Evolutionary conservation across 2,329 filamentous ascomycete genomes (phyloP).

Genomic region (Phialophora verrucosa): DNA sequence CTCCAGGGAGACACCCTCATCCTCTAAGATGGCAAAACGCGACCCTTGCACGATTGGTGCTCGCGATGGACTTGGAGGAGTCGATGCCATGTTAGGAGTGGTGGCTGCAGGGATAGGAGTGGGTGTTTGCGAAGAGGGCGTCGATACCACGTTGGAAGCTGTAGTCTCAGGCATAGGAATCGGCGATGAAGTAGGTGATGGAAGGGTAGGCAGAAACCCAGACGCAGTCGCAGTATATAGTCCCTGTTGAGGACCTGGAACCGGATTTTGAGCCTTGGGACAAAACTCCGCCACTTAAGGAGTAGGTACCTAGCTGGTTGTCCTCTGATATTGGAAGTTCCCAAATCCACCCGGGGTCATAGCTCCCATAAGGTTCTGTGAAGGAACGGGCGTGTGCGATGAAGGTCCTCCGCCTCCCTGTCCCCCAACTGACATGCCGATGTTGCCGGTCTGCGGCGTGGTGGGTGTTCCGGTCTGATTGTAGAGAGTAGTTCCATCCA

Average conservation of each 20-base stretch:
- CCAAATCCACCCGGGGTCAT: conserved; percentile 85
- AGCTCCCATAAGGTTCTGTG: conserved; percentile 62
- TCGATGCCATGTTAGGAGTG: not conserved
- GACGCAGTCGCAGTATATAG: not conserved
- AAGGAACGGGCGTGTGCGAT: conserved; percentile 50
- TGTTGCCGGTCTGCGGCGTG: conserved; percentile 67
- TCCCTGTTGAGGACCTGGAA: not conserved
- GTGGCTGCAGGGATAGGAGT: not conserved
- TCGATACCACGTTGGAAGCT: not conserved
- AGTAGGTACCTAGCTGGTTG: conserved; percentile 35
- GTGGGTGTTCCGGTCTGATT: conserved; percentile 62
- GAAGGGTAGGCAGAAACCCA: not conserved
- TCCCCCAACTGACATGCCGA: conserved; percentile 50
- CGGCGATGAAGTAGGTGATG: not conserved
- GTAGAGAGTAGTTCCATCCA: conserved; percentile 61
- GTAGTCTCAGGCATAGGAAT: not conserved
- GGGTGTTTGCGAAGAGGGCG: not conserved
- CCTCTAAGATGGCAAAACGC: not conserved
- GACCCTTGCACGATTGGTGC: not conserved
- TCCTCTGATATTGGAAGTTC: conserved; percentile 58
- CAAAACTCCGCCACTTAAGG: not conserved
- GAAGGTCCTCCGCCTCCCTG: conserved; percentile 26
- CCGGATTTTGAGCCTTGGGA: not conserved
- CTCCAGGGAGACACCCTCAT: not conserved
- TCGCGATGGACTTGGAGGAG: not conserved